These are phyloP conservation scores for Juglanconis oblonga DNA, from an alignment of 2,329 filamentous ascomycete genomes.

Conservation along the genomic window DNA sequence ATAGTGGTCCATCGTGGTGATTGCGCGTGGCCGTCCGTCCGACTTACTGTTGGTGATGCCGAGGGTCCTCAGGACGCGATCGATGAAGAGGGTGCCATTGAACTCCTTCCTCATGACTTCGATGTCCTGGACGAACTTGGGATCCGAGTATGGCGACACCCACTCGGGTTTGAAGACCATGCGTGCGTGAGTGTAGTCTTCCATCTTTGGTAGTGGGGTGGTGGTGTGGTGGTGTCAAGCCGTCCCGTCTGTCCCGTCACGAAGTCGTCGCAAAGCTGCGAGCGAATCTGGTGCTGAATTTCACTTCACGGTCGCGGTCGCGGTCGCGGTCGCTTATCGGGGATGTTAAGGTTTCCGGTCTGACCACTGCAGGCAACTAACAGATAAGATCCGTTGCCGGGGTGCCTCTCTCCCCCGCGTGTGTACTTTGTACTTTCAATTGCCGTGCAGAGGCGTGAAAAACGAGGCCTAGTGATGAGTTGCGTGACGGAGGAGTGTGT, in stretches of 20 bases:
- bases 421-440: too few species aligned
- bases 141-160: slow-evolving; percentile 59
- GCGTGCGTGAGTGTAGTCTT: slow-evolving; percentile 65
- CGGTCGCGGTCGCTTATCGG: background rate
- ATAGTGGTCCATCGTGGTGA: background rate
- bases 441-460: too few species aligned
- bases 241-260: background rate
- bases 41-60: slow-evolving; percentile 64
- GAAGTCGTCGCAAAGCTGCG: background rate
- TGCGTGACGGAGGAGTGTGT: too few species aligned
- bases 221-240: background rate
- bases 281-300: background rate
- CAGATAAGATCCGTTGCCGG: background rate
- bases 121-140: slow-evolving; percentile 58
- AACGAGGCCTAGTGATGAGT: too few species aligned
- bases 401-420: background rate
- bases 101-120: slow-evolving; percentile 64
- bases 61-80: slow-evolving; percentile 69
- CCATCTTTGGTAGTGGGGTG: slow-evolving; percentile 39
- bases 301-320: background rate
- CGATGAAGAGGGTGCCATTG: slow-evolving; percentile 73
- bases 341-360: background rate
- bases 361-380: background rate
- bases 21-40: too few species aligned
- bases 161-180: slow-evolving; percentile 62